phyloP scores from a whole-genome alignment of 192 early-diverging fungal genomes.

The Backusella mclennaniae region DNA sequence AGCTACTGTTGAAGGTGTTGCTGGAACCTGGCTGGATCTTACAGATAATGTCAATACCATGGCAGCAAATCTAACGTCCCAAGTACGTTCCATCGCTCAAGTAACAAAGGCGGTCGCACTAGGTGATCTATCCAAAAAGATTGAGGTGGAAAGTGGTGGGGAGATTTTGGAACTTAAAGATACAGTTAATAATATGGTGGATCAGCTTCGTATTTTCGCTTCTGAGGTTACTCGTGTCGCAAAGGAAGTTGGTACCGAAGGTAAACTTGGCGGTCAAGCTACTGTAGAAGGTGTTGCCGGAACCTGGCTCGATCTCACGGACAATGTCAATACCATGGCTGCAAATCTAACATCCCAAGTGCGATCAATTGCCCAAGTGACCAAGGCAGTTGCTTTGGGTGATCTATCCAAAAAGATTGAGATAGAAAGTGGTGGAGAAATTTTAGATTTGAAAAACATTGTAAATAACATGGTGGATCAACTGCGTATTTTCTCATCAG shows the following conservation, averaged over 20 bases:
- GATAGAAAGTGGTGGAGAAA: conserved; percentile 11
- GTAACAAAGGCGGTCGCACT: conserved; percentile 57
- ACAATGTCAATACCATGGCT: conserved; percentile 18
- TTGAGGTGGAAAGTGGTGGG: conserved; percentile 61
- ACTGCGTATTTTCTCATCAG: conserved; percentile 44
- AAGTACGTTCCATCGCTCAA: conserved; percentile 65
- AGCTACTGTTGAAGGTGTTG: conserved; percentile 65
- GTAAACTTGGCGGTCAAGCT: conserved; percentile 4
- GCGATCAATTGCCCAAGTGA: conserved; percentile 60
- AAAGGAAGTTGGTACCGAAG: no score
- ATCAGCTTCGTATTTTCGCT: conserved; percentile 40
- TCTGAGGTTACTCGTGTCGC: no score
- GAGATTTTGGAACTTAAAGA: conserved; percentile 66
- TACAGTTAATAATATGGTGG: conserved; percentile 80
- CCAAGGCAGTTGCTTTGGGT: conserved; percentile 61
- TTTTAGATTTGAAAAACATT: conserved; percentile 42
- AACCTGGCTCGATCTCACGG: conserved; percentile 11
- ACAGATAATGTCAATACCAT: conserved; percentile 69
- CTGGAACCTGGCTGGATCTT: conserved; percentile 73
- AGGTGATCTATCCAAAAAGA: conserved; percentile 56
- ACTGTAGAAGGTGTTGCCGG: conserved; percentile 3
- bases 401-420: conserved; percentile 63
- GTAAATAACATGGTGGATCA: conserved; percentile 63
- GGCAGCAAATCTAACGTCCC: conserved; percentile 58
- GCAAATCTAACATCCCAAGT: conserved; percentile 49